phyloP scores from a whole-genome alignment of 768 basidiomycete genomes.

The Russula vinacea region DNA sequence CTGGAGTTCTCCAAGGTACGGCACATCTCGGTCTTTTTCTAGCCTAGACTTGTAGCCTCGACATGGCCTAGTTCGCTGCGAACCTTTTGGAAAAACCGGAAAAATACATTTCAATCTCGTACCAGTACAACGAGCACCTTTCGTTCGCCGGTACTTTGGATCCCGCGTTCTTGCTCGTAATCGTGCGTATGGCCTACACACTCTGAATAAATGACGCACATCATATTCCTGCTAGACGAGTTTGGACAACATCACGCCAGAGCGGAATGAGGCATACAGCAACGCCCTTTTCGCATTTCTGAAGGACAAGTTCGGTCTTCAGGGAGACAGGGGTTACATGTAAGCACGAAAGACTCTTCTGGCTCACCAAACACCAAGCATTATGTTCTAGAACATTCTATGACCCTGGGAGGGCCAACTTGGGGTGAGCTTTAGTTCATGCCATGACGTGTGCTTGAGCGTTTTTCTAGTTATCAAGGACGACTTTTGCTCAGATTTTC shows the following conservation, averaged over 20 bases:
- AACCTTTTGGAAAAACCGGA: conserved; percentile 55
- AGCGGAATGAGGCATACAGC: conserved; percentile 52
- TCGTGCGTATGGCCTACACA: conserved; percentile 45
- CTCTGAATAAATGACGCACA: neutral
- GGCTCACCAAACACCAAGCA: neutral
- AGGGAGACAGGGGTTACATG: conserved; percentile 60
- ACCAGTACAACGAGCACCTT: conserved; percentile 56
- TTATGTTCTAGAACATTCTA: conserved; percentile 40
- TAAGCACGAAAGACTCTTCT: conserved; percentile 31
- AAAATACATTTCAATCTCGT: conserved; percentile 50
- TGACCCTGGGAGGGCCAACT: conserved; percentile 50
- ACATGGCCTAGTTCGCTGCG: conserved; percentile 47
- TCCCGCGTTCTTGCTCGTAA: conserved; percentile 56
- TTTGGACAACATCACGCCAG: conserved; percentile 52
- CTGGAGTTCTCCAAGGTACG: conserved; percentile 26
- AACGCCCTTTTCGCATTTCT: conserved; percentile 54
- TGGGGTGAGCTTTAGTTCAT: conserved; percentile 43
- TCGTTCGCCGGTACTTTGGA: conserved; percentile 62
- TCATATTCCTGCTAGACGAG: conserved; percentile 42
- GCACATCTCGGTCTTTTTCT: neutral
- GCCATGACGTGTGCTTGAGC: neutral
- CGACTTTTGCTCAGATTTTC: conserved; percentile 48
- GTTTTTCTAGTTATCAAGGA: conserved; percentile 41
- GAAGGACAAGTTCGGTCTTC: conserved; percentile 49
- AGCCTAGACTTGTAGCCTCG: neutral